These are phyloP conservation scores for Talaromyces amestolkiae DNA, from an alignment of 2,329 filamentous ascomycete species.

Conservation along the genomic window DNA sequence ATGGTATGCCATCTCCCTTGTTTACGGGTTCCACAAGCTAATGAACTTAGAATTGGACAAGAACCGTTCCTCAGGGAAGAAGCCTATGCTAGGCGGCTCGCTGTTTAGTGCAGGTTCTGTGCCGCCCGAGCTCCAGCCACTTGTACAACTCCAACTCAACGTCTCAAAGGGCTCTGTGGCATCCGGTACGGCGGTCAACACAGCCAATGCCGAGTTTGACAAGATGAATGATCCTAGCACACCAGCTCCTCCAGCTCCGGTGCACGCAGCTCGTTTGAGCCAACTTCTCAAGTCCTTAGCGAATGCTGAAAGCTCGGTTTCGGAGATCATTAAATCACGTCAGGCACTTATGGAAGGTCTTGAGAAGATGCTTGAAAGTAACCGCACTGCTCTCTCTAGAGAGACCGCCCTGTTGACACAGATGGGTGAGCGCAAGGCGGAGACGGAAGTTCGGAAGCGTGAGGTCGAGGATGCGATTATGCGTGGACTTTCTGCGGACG, in stretches of 20 bases:
- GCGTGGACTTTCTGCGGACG: constrained; percentile 68
- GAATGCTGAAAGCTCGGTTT: constrained; percentile 82
- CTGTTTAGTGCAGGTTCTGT: constrained; percentile 65
- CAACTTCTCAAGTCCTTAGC: constrained; percentile 86
- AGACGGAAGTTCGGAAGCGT: constrained; percentile 77
- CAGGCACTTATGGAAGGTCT: constrained; percentile 73
- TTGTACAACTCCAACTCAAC: constrained; percentile 72
- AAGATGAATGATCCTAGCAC: constrained; percentile 73
- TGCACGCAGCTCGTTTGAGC: constrained; percentile 85
- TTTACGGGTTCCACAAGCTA: constrained; percentile 13
- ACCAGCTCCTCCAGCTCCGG: constrained; percentile 73
- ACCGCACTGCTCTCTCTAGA: constrained; percentile 64
- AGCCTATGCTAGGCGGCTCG: constrained; percentile 62
- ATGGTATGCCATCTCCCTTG: constrained; percentile 55
- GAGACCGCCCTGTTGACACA: constrained; percentile 68
- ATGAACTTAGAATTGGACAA: constrained; percentile 54
- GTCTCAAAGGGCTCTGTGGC: constrained; percentile 70
- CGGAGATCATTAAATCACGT: constrained; percentile 84
- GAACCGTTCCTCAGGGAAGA: constrained; percentile 51
- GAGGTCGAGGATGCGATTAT: constrained; percentile 92
- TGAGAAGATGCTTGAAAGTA: constrained; percentile 75
- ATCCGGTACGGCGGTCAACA: constrained; percentile 64
- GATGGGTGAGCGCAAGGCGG: constrained; percentile 63
- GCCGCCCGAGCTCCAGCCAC: constrained; percentile 71
- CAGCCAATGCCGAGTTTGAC: constrained; percentile 77